Evolutionary conservation across 352 stramenopile genomes (phyloP).

Genomic region (Globisporangium camurandrum): DNA sequence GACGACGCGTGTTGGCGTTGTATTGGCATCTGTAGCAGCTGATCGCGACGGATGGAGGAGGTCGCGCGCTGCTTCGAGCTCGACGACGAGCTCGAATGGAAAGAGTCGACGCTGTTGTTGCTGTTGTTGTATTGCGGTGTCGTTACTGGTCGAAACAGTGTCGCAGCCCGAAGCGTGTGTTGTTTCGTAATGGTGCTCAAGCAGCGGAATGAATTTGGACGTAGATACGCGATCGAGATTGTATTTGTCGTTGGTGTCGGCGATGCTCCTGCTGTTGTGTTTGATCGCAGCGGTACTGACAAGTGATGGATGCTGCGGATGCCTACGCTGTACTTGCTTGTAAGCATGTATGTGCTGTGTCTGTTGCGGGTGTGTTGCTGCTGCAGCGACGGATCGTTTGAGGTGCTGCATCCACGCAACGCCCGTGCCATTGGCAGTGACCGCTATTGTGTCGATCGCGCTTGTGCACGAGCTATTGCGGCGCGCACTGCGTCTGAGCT

Average conservation of each 20-base stretch:
- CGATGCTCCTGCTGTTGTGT: conserved; percentile 9
- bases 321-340: not conserved
- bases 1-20: not conserved
- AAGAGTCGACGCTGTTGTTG: not conserved
- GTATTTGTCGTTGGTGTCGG: conserved; percentile 1
- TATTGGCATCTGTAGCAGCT: no score
- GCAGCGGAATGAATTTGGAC: conserved; percentile 15
- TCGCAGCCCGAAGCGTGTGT: not conserved
- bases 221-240: conserved; percentile 19
- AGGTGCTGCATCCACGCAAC: conserved; percentile 3
- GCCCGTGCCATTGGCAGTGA: not conserved
- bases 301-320: not conserved
- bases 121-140: not conserved
- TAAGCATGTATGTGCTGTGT: not conserved
- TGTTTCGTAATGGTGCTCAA: not conserved
- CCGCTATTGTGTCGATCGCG: not conserved
- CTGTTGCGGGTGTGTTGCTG: not conserved
- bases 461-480: not conserved
- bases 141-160: not conserved
- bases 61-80: conserved; percentile 4
- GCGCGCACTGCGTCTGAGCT: not conserved
- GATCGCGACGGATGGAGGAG: not conserved
- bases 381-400: not conserved
- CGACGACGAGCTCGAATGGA: conserved; percentile 4
- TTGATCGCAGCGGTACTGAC: conserved; percentile 4